Percentiles rank a stretch among this genome's conserved stretches.
phyloP scores from a whole-genome alignment of 768 basidiomycete genomes.

The Tephrocybe rancida region DNA sequence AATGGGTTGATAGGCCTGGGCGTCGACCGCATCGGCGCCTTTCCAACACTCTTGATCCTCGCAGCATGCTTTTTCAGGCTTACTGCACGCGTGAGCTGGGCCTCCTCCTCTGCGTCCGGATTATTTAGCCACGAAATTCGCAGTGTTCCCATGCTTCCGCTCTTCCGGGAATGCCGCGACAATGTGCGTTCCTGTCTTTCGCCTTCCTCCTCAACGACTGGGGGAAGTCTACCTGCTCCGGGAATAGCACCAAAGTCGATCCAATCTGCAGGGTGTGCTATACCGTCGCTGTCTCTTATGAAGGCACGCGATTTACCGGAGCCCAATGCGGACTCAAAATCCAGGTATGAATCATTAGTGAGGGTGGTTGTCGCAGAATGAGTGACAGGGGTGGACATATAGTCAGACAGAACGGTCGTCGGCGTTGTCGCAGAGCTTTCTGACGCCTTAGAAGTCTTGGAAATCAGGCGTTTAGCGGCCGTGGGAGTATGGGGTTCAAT shows the following conservation, averaged over 20 bases:
- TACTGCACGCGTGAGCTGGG: conserved; percentile 9
- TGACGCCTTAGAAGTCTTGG: not conserved
- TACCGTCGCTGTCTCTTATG: not conserved
- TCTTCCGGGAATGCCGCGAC: not conserved
- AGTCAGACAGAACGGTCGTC: conserved; percentile 4
- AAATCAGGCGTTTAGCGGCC: too few species aligned
- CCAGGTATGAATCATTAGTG: conserved; percentile 6
- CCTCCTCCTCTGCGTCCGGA: conserved; percentile 19
- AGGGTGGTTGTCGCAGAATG: conserved; percentile 3
- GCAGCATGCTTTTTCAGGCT: conserved; percentile 17
- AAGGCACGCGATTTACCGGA: not conserved
- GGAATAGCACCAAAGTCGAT: conserved; percentile 17
- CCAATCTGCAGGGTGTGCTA: conserved; percentile 12
- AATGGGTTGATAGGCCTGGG: conserved; percentile 31
- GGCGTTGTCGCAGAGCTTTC: conserved; percentile 5
- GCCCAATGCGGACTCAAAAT: conserved; percentile 1
- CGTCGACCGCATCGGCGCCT: conserved; percentile 34
- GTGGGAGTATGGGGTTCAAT: too few species aligned
- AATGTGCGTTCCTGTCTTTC: not conserved
- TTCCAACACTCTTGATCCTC: conserved; percentile 44
- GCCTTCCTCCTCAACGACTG: conserved; percentile 10
- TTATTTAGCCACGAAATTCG: conserved; percentile 20
- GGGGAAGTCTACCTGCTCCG: not conserved
- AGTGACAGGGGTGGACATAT: conserved; percentile 3
- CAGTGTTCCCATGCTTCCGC: conserved; percentile 15